A percentile compares a stretch with the other conserved stretches of the same genome.
phyloP scores from a whole-genome alignment of 495 filamentous ascomycete genomes.

The Aspergillus funiculosus region DNA sequence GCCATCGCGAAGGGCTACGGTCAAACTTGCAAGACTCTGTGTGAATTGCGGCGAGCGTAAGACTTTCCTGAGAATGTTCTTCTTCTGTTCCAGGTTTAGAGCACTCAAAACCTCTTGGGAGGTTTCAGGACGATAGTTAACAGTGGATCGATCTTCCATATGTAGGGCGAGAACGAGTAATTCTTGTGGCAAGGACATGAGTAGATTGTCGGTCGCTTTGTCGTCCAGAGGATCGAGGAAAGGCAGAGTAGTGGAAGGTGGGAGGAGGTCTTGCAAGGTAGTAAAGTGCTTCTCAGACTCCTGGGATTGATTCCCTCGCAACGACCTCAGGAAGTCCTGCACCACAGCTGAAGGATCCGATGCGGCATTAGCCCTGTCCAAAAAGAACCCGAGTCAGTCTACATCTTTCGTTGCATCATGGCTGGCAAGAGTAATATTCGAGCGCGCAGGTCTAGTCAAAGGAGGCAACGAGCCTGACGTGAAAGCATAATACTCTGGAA shows the following conservation, averaged over 20 bases:
- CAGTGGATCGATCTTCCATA: conserved; percentile 48
- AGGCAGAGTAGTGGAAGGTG: conserved; percentile 67
- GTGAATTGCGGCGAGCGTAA: conserved; percentile 86
- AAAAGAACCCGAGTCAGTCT: conserved; percentile 15
- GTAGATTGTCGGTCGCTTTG: conserved; percentile 63
- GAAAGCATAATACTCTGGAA: conserved; percentile 7
- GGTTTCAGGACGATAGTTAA: conserved; percentile 59
- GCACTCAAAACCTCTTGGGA: conserved; percentile 65
- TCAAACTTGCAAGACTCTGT: conserved; percentile 79
- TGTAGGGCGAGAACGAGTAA: conserved; percentile 68
- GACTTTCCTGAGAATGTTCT: conserved; percentile 70
- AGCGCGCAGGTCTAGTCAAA: conserved; percentile 7
- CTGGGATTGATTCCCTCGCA: conserved; percentile 57
- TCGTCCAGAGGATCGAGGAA: conserved; percentile 62
- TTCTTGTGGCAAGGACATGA: conserved; percentile 69
- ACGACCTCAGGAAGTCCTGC: conserved; percentile 81
- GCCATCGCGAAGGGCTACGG: conserved; percentile 85
- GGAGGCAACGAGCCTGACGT: not conserved
- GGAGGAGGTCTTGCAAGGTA: conserved; percentile 80
- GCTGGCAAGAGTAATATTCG: conserved; percentile 5
- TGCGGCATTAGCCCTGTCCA: conserved; percentile 32
- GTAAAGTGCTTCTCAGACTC: conserved; percentile 63
- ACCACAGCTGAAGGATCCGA: conserved; percentile 61
- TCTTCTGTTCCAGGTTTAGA: conserved; percentile 74
- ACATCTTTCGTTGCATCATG: not conserved